Percentiles rank a stretch among this genome's conserved stretches.
Conservation (phyloP, 2,329 filamentous ascomycete genomes). For the Verticillium longisporum region DNA sequence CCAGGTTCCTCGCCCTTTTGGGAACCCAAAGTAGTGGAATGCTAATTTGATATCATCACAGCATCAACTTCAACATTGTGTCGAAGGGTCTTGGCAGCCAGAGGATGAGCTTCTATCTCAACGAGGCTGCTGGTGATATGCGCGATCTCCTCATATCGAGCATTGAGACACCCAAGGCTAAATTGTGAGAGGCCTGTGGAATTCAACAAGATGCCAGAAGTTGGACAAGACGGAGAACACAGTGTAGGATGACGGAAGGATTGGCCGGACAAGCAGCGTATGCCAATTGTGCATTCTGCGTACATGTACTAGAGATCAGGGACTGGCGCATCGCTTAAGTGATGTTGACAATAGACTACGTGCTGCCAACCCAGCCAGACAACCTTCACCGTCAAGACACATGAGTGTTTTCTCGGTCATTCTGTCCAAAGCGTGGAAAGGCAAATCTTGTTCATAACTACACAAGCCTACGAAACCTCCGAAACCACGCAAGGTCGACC, state of each 20-base stretch:
- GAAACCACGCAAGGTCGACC: not conserved
- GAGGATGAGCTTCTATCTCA: conserved; percentile 92
- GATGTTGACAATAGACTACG: not conserved
- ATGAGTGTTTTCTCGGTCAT: not conserved
- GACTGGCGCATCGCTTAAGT: not conserved
- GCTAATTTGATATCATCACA: conserved; percentile 26
- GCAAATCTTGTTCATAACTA: not conserved
- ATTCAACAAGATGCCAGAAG: not conserved
- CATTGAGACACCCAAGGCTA: conserved; percentile 74
- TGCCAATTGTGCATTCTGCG: not conserved
- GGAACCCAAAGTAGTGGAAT: not conserved
- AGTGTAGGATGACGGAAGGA: not conserved
- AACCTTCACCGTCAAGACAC: not conserved
- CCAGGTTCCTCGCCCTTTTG: not conserved
- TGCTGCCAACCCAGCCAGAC: not conserved
- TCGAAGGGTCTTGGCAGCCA: conserved; percentile 87
- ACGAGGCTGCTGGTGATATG: conserved; percentile 87
- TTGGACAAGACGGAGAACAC: not conserved
- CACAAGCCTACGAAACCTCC: not conserved
- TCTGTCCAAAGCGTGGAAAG: not conserved
- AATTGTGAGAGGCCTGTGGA: conserved; percentile 53
- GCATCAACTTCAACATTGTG: conserved; percentile 96
- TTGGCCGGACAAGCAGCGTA: not conserved
- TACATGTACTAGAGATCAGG: not conserved
- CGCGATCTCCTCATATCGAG: conserved; percentile 79